Base-by-base conservation (phyloP, 1,284 basidiomycete genomes). In the Peniophora sp. region DNA sequence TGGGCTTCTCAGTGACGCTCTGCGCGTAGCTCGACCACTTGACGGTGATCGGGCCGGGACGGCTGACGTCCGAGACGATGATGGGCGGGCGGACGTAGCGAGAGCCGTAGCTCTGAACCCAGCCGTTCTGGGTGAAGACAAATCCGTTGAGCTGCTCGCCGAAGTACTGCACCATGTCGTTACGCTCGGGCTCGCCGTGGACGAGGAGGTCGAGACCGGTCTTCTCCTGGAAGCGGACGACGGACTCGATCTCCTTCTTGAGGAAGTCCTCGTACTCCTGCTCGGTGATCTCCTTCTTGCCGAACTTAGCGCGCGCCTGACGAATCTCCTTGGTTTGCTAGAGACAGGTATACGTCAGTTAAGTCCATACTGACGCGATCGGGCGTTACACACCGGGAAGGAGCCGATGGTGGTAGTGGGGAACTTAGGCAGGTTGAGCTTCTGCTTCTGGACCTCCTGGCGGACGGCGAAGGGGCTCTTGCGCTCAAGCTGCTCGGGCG, bases 131-230 rank as follows among this genome's bases (percentile, higher is more conserved):
- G 54, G 94, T 97, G 74, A 97, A 97, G 71, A 91, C 92, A 68
- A 99, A 98, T 61, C 97, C 97, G 56, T 85, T 78, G 61, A 99
- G 79, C 65, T 87, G 91, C 75, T 99, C 97, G 65, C 97, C 97
- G 63, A 99, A 99, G 87, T 99, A 99, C 75, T 97, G 93, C 55
- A 97, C 92, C 95, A 97, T 97, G 81, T 98, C 95, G 72, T 97
- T 97, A 65, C 95, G 87, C 78, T 98, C 95, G 52, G 97, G 91
- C 75, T 99, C 97, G 66, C 97, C 97, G 75, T 99, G 97, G 59
- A 99, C 97, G 63, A 99, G 83, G 56, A 99, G 83, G 74, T 99
- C 97, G 59, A 99, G 85, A 62, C 90, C 95, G 59, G 95, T 81
- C 68, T 83, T 85, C 80, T 99, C 96, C 73, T 99, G 97, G 89